phyloP scores from a whole-genome alignment of 805 yeast genomes.

The Metschnikowia reukaufii region DNA sequence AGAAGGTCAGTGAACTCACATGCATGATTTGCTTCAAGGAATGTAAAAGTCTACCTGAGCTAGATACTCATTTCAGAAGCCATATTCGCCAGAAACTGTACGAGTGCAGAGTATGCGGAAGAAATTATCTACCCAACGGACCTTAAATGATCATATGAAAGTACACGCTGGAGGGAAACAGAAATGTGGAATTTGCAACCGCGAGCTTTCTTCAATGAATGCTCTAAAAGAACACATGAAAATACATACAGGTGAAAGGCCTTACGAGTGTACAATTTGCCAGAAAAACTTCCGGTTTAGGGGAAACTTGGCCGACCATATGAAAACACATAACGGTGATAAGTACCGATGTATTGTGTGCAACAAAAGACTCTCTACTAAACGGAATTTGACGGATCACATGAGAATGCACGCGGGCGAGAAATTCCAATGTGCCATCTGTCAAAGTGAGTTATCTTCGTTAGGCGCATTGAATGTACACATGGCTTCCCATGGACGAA shows the following conservation, averaged over 20 bases:
- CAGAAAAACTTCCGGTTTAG: background rate
- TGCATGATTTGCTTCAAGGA: background rate
- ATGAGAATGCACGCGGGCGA: background rate
- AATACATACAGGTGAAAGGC: background rate
- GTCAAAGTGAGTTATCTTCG: background rate
- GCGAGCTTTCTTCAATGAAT: background rate
- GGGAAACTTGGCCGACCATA: background rate
- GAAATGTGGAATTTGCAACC: background rate
- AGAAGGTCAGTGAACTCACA: background rate
- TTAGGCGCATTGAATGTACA: background rate
- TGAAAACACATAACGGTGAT: background rate
- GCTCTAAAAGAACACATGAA: background rate
- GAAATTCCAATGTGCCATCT: background rate
- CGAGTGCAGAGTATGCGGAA: background rate
- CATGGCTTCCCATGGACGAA: background rate
- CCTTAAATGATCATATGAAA: background rate
- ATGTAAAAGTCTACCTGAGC: background rate
- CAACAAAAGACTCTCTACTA: background rate
- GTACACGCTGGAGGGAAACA: background rate
- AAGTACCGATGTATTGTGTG: background rate
- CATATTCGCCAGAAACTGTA: background rate
- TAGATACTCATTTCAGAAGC: background rate
- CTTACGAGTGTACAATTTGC: background rate
- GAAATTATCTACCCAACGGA: background rate
- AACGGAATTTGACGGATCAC: background rate